Evolutionary conservation across 352 stramenopile genomes (phyloP), one percentile per base, ranked within the genome.

Genomic region (Phytophthora parvispora): DNA sequence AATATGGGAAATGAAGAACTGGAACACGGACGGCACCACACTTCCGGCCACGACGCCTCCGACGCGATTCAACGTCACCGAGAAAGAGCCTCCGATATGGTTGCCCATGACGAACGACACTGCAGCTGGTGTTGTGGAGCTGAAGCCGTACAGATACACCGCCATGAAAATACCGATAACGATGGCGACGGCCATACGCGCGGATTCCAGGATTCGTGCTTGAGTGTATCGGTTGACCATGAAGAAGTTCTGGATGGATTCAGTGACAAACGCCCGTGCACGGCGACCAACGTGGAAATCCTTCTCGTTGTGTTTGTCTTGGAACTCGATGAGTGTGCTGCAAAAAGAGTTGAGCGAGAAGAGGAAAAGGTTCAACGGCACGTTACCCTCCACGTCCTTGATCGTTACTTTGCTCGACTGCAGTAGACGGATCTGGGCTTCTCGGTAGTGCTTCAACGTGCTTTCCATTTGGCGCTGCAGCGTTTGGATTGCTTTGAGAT

Each of bases 311-410:
- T 91, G 82, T 0, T 32, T 74, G 24, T 82, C 74, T 70, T 92
- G 78, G 60, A 90, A 95, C 47, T 89, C 78, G 31, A 94, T 83
- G 16, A 95, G 45, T 4, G 86, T 93, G 42, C 81, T 84, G 69
- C 88, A 96, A 42, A 94, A 92, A 25, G 88, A 94, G 66, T 96
- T 89, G 45, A 96, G 77, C 28, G 88, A 94, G 58, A 94, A 95
- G 2, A 94, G 65, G 62, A 95, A 95, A 15, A 95, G 63, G 55
- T 94, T 93, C 15, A 95, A 72, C 7, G 87, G 86, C 1, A 94
- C 80, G 49, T 95, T 95, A n/a, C 84, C 87, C 58, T 90, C 84
- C 3, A 95, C 74, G n/a, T 94, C 84, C 64, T 90, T 87, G 48
- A 72, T 58, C 20, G 74, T 87, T 15, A 90, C 74, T 25, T 83